Evolutionary conservation across 306 rosid species (phyloP), one percentile per base, ranked within the genome.

Genomic region (Prunus fruticosa): DNA sequence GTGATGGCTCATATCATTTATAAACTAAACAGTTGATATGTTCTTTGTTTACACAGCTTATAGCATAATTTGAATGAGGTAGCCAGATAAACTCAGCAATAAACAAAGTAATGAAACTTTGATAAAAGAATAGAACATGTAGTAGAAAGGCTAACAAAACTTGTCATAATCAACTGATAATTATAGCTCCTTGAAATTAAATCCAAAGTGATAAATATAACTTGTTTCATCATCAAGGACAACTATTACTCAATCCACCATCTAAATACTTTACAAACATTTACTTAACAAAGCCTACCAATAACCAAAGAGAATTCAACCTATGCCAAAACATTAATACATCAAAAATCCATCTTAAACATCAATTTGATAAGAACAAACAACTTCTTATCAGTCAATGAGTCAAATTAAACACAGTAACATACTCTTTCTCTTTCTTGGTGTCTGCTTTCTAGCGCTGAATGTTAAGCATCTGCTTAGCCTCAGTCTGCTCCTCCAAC

Each of bases 401-500:
- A 61, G 11, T 64, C 71, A 45, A 67, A 13, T 45, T 22, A 13
- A 18, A 14, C 30, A 20, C 22, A 45, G 30, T 32, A 30, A 18
- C 58, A 9, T 54, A 22, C 28, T 16, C 46, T 30, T 18, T 58
- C 50, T 6, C 46, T 30, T 18, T 58, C 50, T 6, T 41, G 67
- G 43, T 32, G 53, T 72, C 66, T 32, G 32, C 2, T 2, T 25
- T 30, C 86, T 84, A 89, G n/a, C 74, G 82, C 18, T 84, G 87
- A 78, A 91, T 91, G 74, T 95, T 92, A 67, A 95, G 98, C 98
- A 95, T 89, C 69, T 88, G 66, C 75, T 90, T 88, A 41, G 88
- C 91, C 75, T 83, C 91, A 53, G 61, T 87, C 86, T 95, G 97
- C 78, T 89, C 98, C 87, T 90, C 97, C 87, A 89, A 41, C 13